Evolutionary conservation across 2,329 filamentous ascomycete genomes (phyloP), one percentile per base, ranked within the genome.

Genomic region (Cryphonectria parasitica): DNA sequence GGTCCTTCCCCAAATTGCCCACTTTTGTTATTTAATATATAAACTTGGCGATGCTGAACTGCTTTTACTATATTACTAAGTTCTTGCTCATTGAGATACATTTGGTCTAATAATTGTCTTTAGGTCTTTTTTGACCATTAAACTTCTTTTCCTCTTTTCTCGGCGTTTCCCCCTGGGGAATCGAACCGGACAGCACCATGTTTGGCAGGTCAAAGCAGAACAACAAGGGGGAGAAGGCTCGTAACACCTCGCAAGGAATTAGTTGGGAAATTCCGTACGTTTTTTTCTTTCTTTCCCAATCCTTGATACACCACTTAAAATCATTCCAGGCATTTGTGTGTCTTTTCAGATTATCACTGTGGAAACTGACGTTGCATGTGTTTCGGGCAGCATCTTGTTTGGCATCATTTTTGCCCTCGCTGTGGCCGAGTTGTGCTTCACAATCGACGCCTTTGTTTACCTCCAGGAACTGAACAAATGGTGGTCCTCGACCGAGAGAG

Each of bases 371-470:
- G 5, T 22, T 7, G 11, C 25, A 45, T n/a, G 7, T 49, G 17
- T 11, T 3, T n/a, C 63, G 41, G 4, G 25, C 52, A 56, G 68
- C 36, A 10, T 75, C 73, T n/a, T 70, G 13, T 70, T 70, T 31
- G 60, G 43, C 8, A 60, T 70, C 45, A 70, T 68, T 3, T 70
- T 70, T n/a, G 64, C 69, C 17, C 69, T 70, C 6, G 58, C 69
- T 3, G 69, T 70, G 25, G 69, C 69, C 36, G 69, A 70, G 36
- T 15, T 70, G 36, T 54, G 54, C 65, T 67, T 70, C 52, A 64
- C 64, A 8, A 68, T 70, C 25, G 69, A 70, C 19, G 49, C 69
- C 41, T 70, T 68, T 22, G 60, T 70, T 34, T 70, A 70, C 49
- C 64, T 70, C 28, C 17, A 70, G 41, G 64, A 64, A n/a, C 6